These are phyloP conservation scores for Draba incana DNA, from an alignment of 345 rosid species.

Conservation along the genomic window DNA sequence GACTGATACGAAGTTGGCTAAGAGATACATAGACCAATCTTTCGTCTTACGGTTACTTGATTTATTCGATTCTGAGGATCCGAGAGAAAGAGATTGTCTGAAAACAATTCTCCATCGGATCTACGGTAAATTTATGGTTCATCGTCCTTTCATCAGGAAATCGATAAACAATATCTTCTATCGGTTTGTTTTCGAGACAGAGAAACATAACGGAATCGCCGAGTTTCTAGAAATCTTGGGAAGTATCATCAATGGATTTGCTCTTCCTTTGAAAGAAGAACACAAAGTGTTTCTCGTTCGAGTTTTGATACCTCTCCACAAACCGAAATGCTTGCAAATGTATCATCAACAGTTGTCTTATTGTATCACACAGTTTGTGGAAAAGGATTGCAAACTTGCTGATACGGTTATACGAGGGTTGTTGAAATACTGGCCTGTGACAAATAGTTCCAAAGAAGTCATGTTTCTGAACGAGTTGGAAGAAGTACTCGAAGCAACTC, in stretches of 20 bases:
- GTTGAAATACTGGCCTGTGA: constrained; percentile 70
- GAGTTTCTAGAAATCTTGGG: constrained; percentile 77
- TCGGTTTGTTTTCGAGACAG: constrained; percentile 65
- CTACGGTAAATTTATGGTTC: constrained; percentile 77
- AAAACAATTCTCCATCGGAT: constrained; percentile 73
- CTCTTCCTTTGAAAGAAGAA: constrained; percentile 73
- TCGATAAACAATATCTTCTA: constrained; percentile 70
- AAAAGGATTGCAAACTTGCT: constrained; percentile 73
- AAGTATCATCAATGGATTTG: constrained; percentile 78
- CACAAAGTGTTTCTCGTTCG: constrained; percentile 72
- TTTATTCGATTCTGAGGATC: constrained; percentile 72
- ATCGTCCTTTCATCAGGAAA: constrained; percentile 72
- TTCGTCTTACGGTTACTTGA: constrained; percentile 63
- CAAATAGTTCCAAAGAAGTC: constrained; percentile 72
- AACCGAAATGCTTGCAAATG: constrained; percentile 67
- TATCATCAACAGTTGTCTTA: constrained; percentile 74
- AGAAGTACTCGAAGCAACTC: constrained; percentile 75
- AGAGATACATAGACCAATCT: constrained; percentile 67
- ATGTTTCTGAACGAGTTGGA: constrained; percentile 74
- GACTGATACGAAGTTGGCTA: constrained; percentile 72
- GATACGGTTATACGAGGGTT: constrained; percentile 65
- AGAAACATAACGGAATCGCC: constrained; percentile 74
- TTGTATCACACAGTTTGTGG: constrained; percentile 69
- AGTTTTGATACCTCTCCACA: constrained; percentile 72
- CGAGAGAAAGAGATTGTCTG: constrained; percentile 69